Conservation (phyloP, 306 rosid genomes). For the Trifolium pratense region DNA sequence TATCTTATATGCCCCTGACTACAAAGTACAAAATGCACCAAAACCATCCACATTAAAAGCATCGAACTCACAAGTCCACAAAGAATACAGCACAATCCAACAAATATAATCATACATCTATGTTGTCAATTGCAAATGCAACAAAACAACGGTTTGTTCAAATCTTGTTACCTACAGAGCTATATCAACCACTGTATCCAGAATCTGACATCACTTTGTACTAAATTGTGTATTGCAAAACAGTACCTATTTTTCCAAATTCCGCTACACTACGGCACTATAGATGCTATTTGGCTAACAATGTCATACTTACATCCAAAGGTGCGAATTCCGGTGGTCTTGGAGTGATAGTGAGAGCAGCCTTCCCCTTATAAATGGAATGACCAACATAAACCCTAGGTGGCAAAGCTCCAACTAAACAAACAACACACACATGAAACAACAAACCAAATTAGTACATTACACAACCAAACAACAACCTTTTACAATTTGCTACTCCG, state of each 20-base stretch:
- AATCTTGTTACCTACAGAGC: neutral
- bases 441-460: slow-evolving; percentile 29
- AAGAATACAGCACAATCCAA: slow-evolving; percentile 1
- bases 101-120: slow-evolving; percentile 30
- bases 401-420: slow-evolving; percentile 61
- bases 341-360: slow-evolving; percentile 87
- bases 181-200: neutral
- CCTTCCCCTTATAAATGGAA: slow-evolving; percentile 96
- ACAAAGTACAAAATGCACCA: slow-evolving; percentile 43
- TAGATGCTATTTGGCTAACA: neutral
- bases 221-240: neutral
- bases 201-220: neutral
- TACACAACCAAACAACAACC: slow-evolving; percentile 30
- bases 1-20: slow-evolving; percentile 92
- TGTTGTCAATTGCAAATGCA: neutral
- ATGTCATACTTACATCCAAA: slow-evolving; percentile 60
- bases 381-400: slow-evolving; percentile 86
- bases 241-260: neutral
- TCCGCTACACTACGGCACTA: too few species aligned
- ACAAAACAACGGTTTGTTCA: neutral
- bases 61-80: neutral
- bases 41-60: slow-evolving; percentile 25
- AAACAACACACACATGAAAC: slow-evolving; percentile 38
- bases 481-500: neutral
- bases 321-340: slow-evolving; percentile 77